Base-by-base conservation (phyloP, 2,329 filamentous ascomycete species). In the Didymosphaeria variabile region DNA sequence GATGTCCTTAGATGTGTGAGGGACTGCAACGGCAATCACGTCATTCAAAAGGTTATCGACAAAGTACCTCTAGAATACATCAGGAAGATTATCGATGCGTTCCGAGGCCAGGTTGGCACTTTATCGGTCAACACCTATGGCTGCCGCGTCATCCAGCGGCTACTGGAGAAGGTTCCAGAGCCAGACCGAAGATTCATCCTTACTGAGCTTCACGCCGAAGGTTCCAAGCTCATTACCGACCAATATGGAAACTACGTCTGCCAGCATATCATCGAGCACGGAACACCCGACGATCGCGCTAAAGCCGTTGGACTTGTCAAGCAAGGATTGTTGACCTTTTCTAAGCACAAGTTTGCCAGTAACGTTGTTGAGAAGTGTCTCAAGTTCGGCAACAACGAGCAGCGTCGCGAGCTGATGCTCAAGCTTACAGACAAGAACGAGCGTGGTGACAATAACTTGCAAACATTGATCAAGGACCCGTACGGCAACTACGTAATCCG, bases 331-430 rank as follows among this genome's bases (percentile, higher is more conserved):
- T 79, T 97, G 42, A 81, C 82, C 1, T 89, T 93, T 69, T 97
- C 93, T 29, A 97, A 93, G 82, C 93, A 98, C 82, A 99, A 99
- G 77, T 96, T 92, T 72, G 94, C 95, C 0, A 97, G 94, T 72
- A 98, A 99, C 70, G 94, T 99, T 2, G 94, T 99, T 0, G 95
- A 99, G 79, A 94, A 93, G 79, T 97, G 93, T 74, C 90, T 98
- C 62, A 84, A 90, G 58, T 87, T 85, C 67, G 92, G 92, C 21
- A 87, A 87, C 0, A 81, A 86, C 21, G 83, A 89, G 54, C 91
- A 97, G 74, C 88, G 91, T 55, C 85, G 83, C 36, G 84, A 85
- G 34, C 93, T 97, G 60, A 86, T 91, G 56, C 63, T 71, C 3
- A 72, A 71, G 8, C 65, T 77, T 32, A 68, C 72, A 15, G 83